Evolutionary conservation across 2,329 filamentous ascomycete genomes (phyloP).

Genomic region (Gaeumannomyces sp.): DNA sequence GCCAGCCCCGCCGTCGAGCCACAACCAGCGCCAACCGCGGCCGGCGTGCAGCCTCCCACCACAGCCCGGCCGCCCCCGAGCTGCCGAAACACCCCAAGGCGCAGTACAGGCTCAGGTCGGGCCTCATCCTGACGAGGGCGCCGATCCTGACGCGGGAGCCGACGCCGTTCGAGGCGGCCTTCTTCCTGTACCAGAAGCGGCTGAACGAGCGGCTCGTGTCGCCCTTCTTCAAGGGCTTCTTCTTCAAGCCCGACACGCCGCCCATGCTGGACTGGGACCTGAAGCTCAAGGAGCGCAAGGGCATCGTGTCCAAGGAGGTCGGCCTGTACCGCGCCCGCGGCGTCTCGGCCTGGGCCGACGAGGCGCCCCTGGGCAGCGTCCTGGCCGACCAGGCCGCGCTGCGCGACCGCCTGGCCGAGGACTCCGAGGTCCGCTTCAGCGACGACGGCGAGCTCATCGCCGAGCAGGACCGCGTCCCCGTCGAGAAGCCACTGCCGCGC

Average conservation of each 20-base stretch:
- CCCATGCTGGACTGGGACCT: conserved; percentile 83
- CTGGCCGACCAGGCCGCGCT: conserved; percentile 59
- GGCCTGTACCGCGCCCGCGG: conserved; percentile 62
- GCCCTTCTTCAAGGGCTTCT: conserved; percentile 86
- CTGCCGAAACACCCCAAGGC: conserved; percentile 4
- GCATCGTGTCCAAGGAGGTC: conserved; percentile 75
- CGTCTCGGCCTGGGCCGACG: conserved; percentile 80
- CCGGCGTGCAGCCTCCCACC: conserved; percentile 17
- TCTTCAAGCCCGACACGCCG: conserved; percentile 87
- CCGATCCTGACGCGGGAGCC: conserved; percentile 80
- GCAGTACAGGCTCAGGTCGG: conserved; percentile 49
- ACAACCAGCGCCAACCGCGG: conserved; percentile 27
- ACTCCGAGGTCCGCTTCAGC: conserved; percentile 61
- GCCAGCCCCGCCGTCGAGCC: conserved; percentile 26
- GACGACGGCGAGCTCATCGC: conserved; percentile 55
- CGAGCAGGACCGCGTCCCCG: conserved; percentile 54
- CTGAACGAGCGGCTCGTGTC: conserved; percentile 87
- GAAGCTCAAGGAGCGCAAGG: conserved; percentile 67
- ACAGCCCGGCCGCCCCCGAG: conserved; percentile 21
- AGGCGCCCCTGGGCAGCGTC: conserved; percentile 68
- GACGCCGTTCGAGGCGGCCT: conserved; percentile 84
- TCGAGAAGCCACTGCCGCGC: conserved; percentile 65
- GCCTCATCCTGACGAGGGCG: conserved; percentile 80
- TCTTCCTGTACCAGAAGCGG: conserved; percentile 94
- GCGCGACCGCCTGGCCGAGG: conserved; percentile 63